These are phyloP conservation scores for Candida succiphila DNA, from an alignment of 805 yeast species.

Conservation along the genomic window DNA sequence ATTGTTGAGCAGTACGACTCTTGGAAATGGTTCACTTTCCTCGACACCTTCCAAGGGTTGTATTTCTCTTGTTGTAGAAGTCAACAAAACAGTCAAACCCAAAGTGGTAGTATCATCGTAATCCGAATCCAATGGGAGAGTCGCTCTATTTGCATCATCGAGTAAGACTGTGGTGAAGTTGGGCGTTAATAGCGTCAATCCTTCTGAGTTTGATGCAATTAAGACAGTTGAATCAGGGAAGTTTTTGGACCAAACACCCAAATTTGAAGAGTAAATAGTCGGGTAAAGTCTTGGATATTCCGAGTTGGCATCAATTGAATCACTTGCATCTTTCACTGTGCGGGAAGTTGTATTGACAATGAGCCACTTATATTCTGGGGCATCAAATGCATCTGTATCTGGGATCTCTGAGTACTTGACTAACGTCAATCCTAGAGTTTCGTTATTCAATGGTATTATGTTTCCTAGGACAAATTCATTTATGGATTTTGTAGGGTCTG, in stretches of 20 bases:
- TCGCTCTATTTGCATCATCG: constrained; percentile 66
- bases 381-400: too few relatives aligned
- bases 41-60: constrained; percentile 55
- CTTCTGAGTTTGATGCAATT: constrained; percentile 58
- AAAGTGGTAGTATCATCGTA: constrained; percentile 62
- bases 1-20: constrained; percentile 51
- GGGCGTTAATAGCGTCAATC: constrained; percentile 37
- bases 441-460: too few relatives aligned
- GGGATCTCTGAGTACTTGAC: too few relatives aligned
- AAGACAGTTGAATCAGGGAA: constrained; percentile 29
- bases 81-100: constrained; percentile 58
- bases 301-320: too few relatives aligned
- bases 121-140: constrained; percentile 59
- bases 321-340: too few relatives aligned
- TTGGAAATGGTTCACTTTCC: constrained; percentile 51
- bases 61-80: constrained; percentile 29
- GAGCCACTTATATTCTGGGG: too few relatives aligned
- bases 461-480: too few relatives aligned
- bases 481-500: too few relatives aligned
- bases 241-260: constrained; percentile 31
- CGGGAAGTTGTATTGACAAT: too few relatives aligned
- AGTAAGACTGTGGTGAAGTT: constrained; percentile 32
- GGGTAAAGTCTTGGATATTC: too few relatives aligned
- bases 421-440: too few relatives aligned
- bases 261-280: constrained; percentile 18